These are phyloP conservation scores for Microbotryum intermedium DNA, from an alignment of 1,284 basidiomycete species.

Conservation along the genomic window DNA sequence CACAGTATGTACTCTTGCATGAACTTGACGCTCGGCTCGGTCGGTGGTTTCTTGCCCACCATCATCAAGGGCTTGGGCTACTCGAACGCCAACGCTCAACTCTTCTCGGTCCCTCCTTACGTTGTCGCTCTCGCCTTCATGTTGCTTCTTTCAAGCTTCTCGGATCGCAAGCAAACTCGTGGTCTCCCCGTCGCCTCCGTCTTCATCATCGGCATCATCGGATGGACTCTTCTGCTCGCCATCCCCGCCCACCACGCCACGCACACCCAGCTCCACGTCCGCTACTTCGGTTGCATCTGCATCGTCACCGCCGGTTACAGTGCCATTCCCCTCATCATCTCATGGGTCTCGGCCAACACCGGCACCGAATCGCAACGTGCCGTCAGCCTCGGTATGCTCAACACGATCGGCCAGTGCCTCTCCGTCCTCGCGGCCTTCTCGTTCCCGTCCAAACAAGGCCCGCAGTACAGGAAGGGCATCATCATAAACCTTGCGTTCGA, in stretches of 20 bases:
- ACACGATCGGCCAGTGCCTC: slow-evolving; percentile 43
- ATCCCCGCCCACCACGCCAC: slow-evolving; percentile 35
- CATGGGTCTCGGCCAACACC: slow-evolving; percentile 40
- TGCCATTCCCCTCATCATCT: slow-evolving; percentile 33
- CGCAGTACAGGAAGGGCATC: slow-evolving; percentile 41
- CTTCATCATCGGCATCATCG: slow-evolving; percentile 41
- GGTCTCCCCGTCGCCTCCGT: slow-evolving; percentile 45
- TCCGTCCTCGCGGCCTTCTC: slow-evolving; percentile 42
- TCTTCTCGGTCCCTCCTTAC: slow-evolving; percentile 64
- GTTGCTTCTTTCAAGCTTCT: slow-evolving; percentile 54
- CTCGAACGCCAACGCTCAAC: slow-evolving; percentile 47
- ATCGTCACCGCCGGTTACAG: slow-evolving; percentile 41
- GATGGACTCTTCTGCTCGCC: slow-evolving; percentile 41
- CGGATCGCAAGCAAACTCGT: slow-evolving; percentile 63
- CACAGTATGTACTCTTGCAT: slow-evolving; percentile 54
- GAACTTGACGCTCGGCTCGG: slow-evolving; percentile 67
- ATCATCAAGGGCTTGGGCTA: slow-evolving; percentile 51
- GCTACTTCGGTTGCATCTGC: slow-evolving; percentile 42
- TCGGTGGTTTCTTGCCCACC: slow-evolving; percentile 55
- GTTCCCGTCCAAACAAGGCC: slow-evolving; percentile 42
- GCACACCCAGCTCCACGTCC: slow-evolving; percentile 33
- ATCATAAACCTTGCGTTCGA: slow-evolving; percentile 44
- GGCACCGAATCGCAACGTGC: slow-evolving; percentile 41
- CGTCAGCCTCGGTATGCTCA: slow-evolving; percentile 44
- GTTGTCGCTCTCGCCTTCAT: slow-evolving; percentile 41